Conservation (phyloP, 257 asterid species). For the Ilex aquifolium region DNA sequence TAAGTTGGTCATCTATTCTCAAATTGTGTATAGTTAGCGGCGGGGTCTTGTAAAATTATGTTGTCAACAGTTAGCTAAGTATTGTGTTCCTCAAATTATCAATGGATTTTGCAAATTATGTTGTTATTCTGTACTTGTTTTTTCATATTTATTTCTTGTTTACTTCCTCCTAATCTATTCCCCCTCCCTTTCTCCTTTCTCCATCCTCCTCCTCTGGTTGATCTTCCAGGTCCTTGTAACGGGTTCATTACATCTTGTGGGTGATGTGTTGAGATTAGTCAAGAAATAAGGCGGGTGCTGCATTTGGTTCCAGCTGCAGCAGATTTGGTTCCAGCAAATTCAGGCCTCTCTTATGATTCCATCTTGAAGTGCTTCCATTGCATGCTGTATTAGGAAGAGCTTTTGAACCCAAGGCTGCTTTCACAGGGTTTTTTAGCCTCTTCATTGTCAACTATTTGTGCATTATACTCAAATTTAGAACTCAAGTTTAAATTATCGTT, state of each 20-base stretch:
- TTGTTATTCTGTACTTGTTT: neutral
- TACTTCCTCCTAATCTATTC: neutral
- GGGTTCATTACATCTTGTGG: constrained; percentile 86
- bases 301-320: neutral
- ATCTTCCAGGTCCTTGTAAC: constrained; percentile 70
- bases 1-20: too few relatives aligned
- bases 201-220: neutral
- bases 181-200: neutral
- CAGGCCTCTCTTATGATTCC: neutral
- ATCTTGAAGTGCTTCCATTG: neutral
- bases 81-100: neutral
- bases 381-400: neutral
- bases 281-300: constrained; percentile 40
- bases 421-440: too few relatives aligned
- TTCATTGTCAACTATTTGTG: too few relatives aligned
- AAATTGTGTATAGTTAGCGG: neutral
- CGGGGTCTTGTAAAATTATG: neutral
- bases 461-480: too few relatives aligned
- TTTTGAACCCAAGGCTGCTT: too few relatives aligned
- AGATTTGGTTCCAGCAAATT: too few relatives aligned
- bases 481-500: too few relatives aligned
- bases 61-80: neutral
- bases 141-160: neutral
- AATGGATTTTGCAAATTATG: neutral
- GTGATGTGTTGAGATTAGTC: constrained; percentile 72